Conservation (phyloP, 2,329 filamentous ascomycete genomes). For the Scedosporium apiospermum region DNA sequence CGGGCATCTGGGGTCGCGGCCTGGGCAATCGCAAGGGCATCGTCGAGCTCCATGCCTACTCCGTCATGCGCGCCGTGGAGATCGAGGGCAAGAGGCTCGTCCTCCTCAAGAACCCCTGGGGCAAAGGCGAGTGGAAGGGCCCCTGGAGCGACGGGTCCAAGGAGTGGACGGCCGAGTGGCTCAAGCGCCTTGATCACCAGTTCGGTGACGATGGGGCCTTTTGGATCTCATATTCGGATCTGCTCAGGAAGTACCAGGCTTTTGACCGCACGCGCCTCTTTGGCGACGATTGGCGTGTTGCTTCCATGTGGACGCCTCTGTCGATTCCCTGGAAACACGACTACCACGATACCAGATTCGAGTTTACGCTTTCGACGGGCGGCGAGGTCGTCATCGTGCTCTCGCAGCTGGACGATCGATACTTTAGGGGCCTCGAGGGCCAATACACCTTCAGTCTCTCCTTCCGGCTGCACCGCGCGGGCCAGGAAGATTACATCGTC, state of each 20-base stretch:
- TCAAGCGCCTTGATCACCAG: slow-evolving; percentile 60
- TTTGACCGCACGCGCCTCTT: slow-evolving; percentile 52
- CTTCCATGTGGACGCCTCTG: slow-evolving; percentile 38
- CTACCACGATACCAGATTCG: slow-evolving; percentile 46
- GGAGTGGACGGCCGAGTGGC: slow-evolving; percentile 75
- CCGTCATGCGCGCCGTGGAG: slow-evolving; percentile 48
- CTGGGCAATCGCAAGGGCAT: slow-evolving; percentile 53
- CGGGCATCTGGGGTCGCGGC: slow-evolving; percentile 52
- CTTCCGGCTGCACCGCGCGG: slow-evolving; percentile 43
- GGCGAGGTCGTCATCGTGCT: slow-evolving; percentile 46
- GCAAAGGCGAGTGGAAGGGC: slow-evolving; percentile 70
- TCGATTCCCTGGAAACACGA: slow-evolving; percentile 46
- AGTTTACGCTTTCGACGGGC: slow-evolving; percentile 36
- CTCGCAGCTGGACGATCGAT: slow-evolving; percentile 47
- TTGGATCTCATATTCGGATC: slow-evolving; percentile 50
- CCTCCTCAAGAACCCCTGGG: slow-evolving; percentile 69
- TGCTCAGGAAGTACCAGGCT: slow-evolving; percentile 48
- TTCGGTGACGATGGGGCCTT: slow-evolving; percentile 69
- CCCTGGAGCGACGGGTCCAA: slow-evolving; percentile 75
- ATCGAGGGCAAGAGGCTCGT: slow-evolving; percentile 51
- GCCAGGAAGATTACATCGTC: slow-evolving; percentile 42
- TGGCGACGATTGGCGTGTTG: slow-evolving; percentile 41
- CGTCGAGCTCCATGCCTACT: slow-evolving; percentile 48
- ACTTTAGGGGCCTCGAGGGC: slow-evolving; percentile 46
- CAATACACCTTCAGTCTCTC: slow-evolving; percentile 45